phyloP scores from a whole-genome alignment of 305 asterid genomes.

The Fraxinus floribunda region DNA sequence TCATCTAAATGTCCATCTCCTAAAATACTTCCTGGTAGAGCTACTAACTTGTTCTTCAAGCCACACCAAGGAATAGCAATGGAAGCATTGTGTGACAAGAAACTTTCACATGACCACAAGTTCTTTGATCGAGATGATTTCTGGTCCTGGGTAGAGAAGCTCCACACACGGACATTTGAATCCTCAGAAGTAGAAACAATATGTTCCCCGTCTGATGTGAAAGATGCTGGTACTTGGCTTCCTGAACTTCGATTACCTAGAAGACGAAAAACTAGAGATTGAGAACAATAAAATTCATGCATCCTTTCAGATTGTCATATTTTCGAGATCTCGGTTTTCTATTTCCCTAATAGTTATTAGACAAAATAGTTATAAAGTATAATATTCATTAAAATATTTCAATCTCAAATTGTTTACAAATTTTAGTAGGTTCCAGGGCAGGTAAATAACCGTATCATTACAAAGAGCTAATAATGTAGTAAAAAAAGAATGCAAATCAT shows the following conservation, averaged over 20 bases:
- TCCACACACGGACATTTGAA: slow-evolving; percentile 64
- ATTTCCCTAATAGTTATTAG: not conserved
- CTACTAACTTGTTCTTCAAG: slow-evolving; percentile 45
- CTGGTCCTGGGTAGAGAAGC: slow-evolving; percentile 43
- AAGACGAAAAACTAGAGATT: slow-evolving; percentile 4
- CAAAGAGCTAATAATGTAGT: not conserved
- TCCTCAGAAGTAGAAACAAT: slow-evolving; percentile 57
- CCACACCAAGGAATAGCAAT: slow-evolving; percentile 83
- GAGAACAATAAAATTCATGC: not conserved
- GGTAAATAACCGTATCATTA: not conserved
- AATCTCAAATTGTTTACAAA: not conserved
- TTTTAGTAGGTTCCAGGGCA: not conserved
- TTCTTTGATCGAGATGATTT: slow-evolving; percentile 38
- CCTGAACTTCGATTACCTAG: slow-evolving; percentile 52
- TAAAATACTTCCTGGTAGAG: slow-evolving; percentile 42
- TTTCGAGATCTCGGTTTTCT: not conserved
- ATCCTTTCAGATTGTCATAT: not conserved
- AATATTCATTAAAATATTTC: not conserved
- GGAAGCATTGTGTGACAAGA: slow-evolving; percentile 63
- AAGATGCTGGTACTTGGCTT: slow-evolving; percentile 64
- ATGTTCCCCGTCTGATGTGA: slow-evolving; percentile 81
- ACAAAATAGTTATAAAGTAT: not conserved
- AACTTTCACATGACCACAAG: slow-evolving; percentile 53
- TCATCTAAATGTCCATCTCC: slow-evolving; percentile 45
- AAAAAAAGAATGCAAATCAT: not conserved